phyloP scores from a whole-genome alignment of 495 filamentous ascomycete genomes.

The Achaetomiella virescens region DNA sequence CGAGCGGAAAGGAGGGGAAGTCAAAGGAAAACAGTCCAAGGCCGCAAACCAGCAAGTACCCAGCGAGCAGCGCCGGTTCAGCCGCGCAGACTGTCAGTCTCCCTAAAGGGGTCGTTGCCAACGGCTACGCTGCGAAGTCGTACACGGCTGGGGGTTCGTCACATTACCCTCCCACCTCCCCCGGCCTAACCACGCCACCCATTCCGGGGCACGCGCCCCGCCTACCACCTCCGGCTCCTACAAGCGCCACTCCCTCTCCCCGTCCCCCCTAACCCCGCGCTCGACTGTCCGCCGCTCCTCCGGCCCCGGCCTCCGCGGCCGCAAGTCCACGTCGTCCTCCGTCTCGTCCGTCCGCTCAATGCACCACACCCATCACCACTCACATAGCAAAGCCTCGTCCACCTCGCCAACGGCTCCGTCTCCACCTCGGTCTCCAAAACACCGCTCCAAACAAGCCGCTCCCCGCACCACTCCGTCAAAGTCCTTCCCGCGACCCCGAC shows the following conservation, averaged over 20 bases:
- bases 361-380: slow-evolving; percentile 79
- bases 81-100: slow-evolving; percentile 25
- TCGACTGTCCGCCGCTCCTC: slow-evolving; percentile 71
- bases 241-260: slow-evolving; percentile 82
- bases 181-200: slow-evolving; percentile 31
- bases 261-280: slow-evolving; percentile 80
- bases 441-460: slow-evolving; percentile 54
- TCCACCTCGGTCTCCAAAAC: slow-evolving; percentile 62
- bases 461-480: slow-evolving; percentile 86
- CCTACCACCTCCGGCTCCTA: slow-evolving; percentile 46
- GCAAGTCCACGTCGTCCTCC: slow-evolving; percentile 94
- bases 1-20: slow-evolving; percentile 38
- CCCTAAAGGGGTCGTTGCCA: slow-evolving; percentile 33
- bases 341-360: slow-evolving; percentile 89
- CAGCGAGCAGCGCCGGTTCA: slow-evolving; percentile 21
- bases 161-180: slow-evolving; percentile 9
- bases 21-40: slow-evolving; percentile 44
- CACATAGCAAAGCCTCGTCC: slow-evolving; percentile 89
- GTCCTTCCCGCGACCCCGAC: slow-evolving; percentile 91
- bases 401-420: slow-evolving; percentile 77
- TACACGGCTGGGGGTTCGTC: slow-evolving; percentile 1
- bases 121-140: slow-evolving; percentile 24
- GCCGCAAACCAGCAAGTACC: slow-evolving; percentile 50
- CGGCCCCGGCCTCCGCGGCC: slow-evolving; percentile 67
- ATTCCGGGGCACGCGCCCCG: slow-evolving; percentile 42